Conservation (phyloP, 2,329 filamentous ascomycete species). For the Aureobasidium sp. region DNA sequence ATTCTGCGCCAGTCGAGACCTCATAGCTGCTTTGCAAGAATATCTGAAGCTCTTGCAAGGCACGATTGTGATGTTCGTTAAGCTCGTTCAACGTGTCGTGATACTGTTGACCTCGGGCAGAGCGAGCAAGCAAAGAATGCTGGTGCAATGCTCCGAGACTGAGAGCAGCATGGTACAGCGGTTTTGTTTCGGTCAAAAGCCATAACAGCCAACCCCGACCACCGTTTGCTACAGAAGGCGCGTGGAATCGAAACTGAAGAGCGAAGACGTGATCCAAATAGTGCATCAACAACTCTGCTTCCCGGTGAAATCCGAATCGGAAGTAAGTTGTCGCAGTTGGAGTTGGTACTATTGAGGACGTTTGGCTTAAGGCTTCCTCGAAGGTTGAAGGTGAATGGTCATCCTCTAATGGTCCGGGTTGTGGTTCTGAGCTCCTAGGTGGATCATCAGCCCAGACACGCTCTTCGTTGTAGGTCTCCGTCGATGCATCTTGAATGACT, state of each 20-base stretch:
- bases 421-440: not conserved
- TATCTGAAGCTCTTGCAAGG: conserved; percentile 10
- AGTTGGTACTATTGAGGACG: not conserved
- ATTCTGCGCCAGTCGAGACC: not conserved
- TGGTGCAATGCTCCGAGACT: conserved; percentile 10
- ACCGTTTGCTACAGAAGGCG: not conserved
- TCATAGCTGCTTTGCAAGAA: conserved; percentile 12
- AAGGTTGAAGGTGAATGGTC: not conserved
- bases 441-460: not conserved
- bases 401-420: not conserved
- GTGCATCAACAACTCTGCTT: conserved; percentile 12
- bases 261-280: conserved; percentile 13
- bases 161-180: conserved; percentile 8
- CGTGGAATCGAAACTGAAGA: conserved; percentile 7
- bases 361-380: not conserved
- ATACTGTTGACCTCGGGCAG: not conserved
- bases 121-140: conserved; percentile 3
- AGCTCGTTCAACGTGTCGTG: conserved; percentile 7
- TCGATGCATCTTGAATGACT: not conserved
- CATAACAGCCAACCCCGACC: conserved; percentile 10
- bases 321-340: not conserved
- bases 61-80: conserved; percentile 10
- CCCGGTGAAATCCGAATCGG: not conserved
- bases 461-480: not conserved
- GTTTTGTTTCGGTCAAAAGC: conserved; percentile 7